Percentiles rank a stretch among this genome's conserved stretches.
phyloP scores from a whole-genome alignment of 2,329 filamentous ascomycete genomes.

The Sporothrix dimorphospora region DNA sequence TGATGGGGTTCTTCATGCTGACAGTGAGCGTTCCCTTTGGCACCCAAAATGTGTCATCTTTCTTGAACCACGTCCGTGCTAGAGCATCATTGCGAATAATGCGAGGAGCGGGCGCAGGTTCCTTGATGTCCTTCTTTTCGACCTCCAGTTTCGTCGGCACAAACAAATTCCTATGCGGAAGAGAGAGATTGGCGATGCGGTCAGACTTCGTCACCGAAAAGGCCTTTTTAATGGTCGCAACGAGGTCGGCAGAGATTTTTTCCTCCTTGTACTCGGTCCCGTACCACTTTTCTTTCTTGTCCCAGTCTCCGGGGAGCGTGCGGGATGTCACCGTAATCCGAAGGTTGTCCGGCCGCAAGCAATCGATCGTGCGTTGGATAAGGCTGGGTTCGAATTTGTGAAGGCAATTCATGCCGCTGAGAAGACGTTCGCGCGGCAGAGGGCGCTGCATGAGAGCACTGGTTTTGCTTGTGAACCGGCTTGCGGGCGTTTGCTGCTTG shows the following conservation, averaged over 20 bases:
- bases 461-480: constrained; percentile 82
- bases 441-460: constrained; percentile 91
- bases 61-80: constrained; percentile 93
- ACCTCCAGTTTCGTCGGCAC: constrained; percentile 92
- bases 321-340: constrained; percentile 81
- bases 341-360: constrained; percentile 85
- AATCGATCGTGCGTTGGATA: constrained; percentile 74
- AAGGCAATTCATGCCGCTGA: constrained; percentile 77
- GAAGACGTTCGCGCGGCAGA: constrained; percentile 80
- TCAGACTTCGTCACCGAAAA: constrained; percentile 58
- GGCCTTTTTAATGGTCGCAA: constrained; percentile 70
- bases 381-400: constrained; percentile 78
- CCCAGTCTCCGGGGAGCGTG: constrained; percentile 80
- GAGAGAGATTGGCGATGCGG: constrained; percentile 72
- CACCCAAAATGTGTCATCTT: constrained; percentile 98
- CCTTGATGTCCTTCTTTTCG: constrained; percentile 86
- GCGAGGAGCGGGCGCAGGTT: constrained; percentile 73
- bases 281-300: constrained; percentile 94
- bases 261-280: constrained; percentile 90
- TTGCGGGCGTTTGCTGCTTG: constrained; percentile 88
- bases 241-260: constrained; percentile 74
- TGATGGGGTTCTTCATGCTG: constrained; percentile 76
- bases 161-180: constrained; percentile 94
- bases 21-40: constrained; percentile 89
- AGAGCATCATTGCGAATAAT: constrained; percentile 82